Evolutionary conservation across 2,329 filamentous ascomycete genomes (phyloP).

Genomic region (Neofusicoccum sp.): DNA sequence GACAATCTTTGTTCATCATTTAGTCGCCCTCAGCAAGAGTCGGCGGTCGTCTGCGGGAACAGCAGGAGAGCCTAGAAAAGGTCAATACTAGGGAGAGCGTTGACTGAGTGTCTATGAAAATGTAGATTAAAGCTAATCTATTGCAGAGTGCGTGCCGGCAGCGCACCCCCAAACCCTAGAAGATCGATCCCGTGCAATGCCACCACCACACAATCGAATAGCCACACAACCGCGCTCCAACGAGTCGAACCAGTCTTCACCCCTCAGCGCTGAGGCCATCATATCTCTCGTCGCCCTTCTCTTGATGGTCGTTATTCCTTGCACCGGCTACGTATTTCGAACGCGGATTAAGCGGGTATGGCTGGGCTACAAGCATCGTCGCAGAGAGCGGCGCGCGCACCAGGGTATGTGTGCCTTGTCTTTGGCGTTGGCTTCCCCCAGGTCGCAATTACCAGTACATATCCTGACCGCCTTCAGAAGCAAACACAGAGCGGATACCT

Average conservation of each 20-base stretch:
- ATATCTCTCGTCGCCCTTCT: neutral
- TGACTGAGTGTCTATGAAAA: no score
- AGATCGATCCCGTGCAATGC: no score
- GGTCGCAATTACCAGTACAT: no score
- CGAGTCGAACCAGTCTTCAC: neutral
- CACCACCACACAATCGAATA: neutral
- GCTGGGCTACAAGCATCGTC: neutral
- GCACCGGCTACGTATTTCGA: neutral
- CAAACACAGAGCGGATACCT: neutral
- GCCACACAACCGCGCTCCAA: neutral
- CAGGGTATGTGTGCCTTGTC: neutral
- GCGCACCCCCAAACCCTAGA: no score
- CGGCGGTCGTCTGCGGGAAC: no score
- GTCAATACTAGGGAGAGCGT: no score
- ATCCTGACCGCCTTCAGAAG: neutral
- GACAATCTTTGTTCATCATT: no score
- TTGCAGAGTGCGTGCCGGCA: no score
- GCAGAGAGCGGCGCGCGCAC: neutral
- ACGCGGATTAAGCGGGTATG: neutral
- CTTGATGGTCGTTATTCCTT: neutral
- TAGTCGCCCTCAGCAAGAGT: no score
- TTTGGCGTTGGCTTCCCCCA: no score
- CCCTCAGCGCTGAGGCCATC: neutral
- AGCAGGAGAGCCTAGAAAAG: no score
- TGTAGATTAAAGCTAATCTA: no score